These are phyloP conservation scores for Aureobasidium sp. DNA, from an alignment of 2,329 filamentous ascomycete species.

Conservation along the genomic window DNA sequence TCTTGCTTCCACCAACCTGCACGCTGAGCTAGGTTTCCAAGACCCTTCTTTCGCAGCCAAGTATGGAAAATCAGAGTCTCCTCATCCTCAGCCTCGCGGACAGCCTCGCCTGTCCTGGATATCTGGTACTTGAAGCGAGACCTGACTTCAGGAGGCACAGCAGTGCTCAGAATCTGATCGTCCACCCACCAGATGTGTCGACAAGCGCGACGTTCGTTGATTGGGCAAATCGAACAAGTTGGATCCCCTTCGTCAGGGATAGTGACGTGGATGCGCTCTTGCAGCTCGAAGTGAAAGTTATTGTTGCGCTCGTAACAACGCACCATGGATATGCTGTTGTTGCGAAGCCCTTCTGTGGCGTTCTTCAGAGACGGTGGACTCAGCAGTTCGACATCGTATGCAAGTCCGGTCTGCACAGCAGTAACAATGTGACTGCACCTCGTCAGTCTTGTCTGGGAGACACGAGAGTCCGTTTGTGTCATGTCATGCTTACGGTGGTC, in stretches of 20 bases:
- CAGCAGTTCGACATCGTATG: background rate
- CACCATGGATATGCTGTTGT: background rate
- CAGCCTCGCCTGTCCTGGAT: background rate
- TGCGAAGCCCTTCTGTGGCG: background rate
- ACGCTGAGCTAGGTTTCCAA: background rate
- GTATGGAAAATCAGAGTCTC: background rate
- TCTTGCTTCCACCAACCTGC: constrained; percentile 5
- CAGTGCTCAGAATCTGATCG: background rate
- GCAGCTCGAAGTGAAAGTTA: constrained; percentile 4
- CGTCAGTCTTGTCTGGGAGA: background rate
- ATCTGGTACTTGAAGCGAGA: background rate
- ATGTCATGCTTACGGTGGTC: background rate
- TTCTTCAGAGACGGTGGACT: background rate
- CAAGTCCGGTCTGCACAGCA: background rate
- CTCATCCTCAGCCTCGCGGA: background rate
- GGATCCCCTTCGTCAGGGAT: background rate
- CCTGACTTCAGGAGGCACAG: background rate
- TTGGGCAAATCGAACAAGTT: background rate
- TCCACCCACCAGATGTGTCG: constrained; percentile 7
- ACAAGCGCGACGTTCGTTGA: background rate
- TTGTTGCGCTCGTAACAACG: constrained; percentile 1
- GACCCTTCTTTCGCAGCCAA: background rate
- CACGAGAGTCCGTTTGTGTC: background rate
- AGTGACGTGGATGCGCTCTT: background rate
- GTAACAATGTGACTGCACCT: background rate